Base-by-base conservation (phyloP, 441 rosid species). In the Manihot esculenta region DNA sequence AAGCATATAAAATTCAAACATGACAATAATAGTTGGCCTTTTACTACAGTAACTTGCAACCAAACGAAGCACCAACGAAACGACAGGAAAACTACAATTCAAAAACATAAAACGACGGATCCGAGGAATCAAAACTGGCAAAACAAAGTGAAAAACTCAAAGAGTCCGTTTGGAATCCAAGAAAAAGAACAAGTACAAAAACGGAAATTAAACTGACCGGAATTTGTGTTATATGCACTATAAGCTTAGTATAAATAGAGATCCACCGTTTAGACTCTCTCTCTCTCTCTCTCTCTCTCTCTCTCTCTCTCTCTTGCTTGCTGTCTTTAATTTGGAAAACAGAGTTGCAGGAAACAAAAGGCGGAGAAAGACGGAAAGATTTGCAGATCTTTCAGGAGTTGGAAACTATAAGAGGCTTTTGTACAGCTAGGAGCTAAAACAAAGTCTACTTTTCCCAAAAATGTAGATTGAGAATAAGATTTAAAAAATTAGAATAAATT, bases 341-440 rank as follows among this genome's bases (percentile, higher is more conserved):
- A 62, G 5, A 67, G 45, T 10, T 38, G 27, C 47, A 10, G 26
- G n/a, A 24, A 5, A 53, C 41, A 41, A 41, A 64, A 50, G n/a
- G 33, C 8, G 7, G 42, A 38, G 42, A 30, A 18, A 56, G 17
- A 26, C 54, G 63, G 47, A 75, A 70, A 35, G 10, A 57, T 13
- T 53, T 50, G 62, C 77, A 78, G 82, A 80, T 76, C 77, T 73
- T 70, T 51, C 61, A 61, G 57, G 68, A 41, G 42, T 17, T 11
- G 68, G 77, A n/a, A 62, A 71, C 55, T 33, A 33, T 7, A 24
- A 48, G 44, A 47, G 14, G 41, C 66, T 54, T 79, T 60, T 69
- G 72, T 62, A 81, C 84, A 79, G 88, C 85, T 75, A 74, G 74
- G 72, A 75, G 69, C 75, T 41, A 38, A 17, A 71, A 20, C 76